phyloP scores from a whole-genome alignment of 2,329 filamentous ascomycete species.

The Neurospora sp. region DNA sequence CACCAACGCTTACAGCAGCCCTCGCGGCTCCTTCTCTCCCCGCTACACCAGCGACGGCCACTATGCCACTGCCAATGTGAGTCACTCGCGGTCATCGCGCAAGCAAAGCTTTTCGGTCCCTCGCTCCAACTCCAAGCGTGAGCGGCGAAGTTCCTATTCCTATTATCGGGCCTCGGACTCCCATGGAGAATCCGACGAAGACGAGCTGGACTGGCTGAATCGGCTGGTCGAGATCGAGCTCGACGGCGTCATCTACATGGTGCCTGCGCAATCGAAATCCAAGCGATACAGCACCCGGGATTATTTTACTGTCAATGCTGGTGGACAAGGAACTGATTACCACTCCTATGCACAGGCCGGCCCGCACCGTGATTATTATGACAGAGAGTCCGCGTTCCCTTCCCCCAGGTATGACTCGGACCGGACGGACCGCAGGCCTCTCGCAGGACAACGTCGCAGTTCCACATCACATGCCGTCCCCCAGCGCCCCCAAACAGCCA shows the following conservation, averaged over 20 bases:
- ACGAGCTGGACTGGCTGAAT: slow-evolving; percentile 32
- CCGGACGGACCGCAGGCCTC: slow-evolving; percentile 27
- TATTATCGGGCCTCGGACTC: slow-evolving; percentile 48
- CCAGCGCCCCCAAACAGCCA: slow-evolving; percentile 42
- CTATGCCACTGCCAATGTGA: slow-evolving; percentile 58
- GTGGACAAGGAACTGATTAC: slow-evolving; percentile 49
- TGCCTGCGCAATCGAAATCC: slow-evolving; percentile 41
- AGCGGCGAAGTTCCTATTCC: slow-evolving; percentile 47
- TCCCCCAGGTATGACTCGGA: slow-evolving; percentile 32
- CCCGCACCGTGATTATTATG: slow-evolving; percentile 23
- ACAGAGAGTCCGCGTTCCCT: slow-evolving; percentile 31
- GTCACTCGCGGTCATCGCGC: slow-evolving; percentile 38
- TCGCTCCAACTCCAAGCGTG: slow-evolving; percentile 35
- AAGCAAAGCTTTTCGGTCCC: slow-evolving; percentile 39
- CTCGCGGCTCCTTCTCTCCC: slow-evolving; percentile 41
- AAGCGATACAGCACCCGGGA: slow-evolving; percentile 25
- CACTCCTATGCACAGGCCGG: slow-evolving; percentile 44
- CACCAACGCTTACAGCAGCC: slow-evolving; percentile 22
- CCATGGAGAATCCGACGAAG: slow-evolving; percentile 55
- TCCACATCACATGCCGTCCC: slow-evolving; percentile 34
- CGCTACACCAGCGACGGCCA: slow-evolving; percentile 52
- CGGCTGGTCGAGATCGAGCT: slow-evolving; percentile 38
- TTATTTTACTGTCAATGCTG: slow-evolving; percentile 34
- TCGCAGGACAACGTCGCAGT: slow-evolving; percentile 34
- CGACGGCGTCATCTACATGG: slow-evolving; percentile 41